Percentiles rank a stretch among this genome's conserved stretches.
phyloP scores from a whole-genome alignment of 257 asterid species.

The Fraxinus excelsior region DNA sequence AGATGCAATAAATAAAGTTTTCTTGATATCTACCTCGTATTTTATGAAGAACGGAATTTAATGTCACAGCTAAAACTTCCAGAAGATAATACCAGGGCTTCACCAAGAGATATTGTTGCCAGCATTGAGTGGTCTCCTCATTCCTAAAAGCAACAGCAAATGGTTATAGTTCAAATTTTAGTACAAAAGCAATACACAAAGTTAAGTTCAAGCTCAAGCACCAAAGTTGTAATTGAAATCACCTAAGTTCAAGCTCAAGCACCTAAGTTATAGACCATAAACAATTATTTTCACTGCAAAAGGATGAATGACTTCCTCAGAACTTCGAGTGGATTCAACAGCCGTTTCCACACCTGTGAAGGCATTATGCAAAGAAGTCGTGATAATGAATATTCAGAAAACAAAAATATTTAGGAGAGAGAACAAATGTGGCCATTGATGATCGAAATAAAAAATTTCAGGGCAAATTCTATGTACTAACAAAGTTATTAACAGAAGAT shows the following conservation, averaged over 20 bases:
- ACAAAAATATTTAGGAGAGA: background rate
- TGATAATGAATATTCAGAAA: background rate
- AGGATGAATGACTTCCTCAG: slow-evolving; percentile 94
- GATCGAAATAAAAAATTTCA: background rate
- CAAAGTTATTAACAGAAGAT: background rate
- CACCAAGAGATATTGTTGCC: slow-evolving; percentile 93
- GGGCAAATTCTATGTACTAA: background rate
- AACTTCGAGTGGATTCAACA: slow-evolving; percentile 80
- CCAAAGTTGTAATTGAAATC: background rate
- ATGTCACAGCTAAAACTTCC: background rate
- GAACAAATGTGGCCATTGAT: background rate
- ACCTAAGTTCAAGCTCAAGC: background rate
- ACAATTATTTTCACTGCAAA: background rate
- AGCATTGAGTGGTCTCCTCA: slow-evolving; percentile 99
- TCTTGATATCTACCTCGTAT: slow-evolving; percentile 2
- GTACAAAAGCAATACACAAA: background rate
- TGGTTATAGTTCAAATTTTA: background rate
- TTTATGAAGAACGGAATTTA: background rate
- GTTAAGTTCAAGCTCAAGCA: background rate
- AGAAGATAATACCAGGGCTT: slow-evolving; percentile 68
- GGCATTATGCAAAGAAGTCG: background rate
- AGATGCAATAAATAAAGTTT: slow-evolving; percentile 1
- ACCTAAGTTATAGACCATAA: background rate
- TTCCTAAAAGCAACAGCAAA: slow-evolving; percentile 46
- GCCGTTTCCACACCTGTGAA: slow-evolving; percentile 64